phyloP scores from a whole-genome alignment of 257 asterid genomes.

The Nicotiana benthamiana region DNA sequence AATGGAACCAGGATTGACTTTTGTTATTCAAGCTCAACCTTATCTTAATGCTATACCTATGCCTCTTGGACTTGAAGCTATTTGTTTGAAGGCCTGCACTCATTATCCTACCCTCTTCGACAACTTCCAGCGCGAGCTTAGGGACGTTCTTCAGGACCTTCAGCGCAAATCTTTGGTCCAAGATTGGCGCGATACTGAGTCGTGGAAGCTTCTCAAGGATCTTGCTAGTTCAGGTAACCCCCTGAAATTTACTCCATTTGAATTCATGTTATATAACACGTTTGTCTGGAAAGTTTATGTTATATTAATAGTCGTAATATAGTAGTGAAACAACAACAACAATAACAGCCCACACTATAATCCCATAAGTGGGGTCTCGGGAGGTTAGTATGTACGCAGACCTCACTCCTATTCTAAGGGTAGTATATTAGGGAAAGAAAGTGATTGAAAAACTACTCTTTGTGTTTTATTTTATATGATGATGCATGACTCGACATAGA shows the following conservation, averaged over 20 bases:
- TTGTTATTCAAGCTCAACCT: conserved; percentile 91
- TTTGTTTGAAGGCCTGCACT: conserved; percentile 80
- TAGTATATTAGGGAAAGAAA: not conserved
- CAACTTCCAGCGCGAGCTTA: conserved; percentile 91
- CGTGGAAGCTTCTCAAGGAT: conserved; percentile 84
- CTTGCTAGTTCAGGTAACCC: conserved; percentile 70
- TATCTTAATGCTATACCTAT: conserved; percentile 77
- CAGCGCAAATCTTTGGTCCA: conserved; percentile 41
- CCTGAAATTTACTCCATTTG: not conserved
- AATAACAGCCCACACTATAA: too few relatives aligned
- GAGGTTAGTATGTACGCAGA: too few relatives aligned
- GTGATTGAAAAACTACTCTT: not conserved
- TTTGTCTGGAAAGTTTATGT: not conserved
- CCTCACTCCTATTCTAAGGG: too few relatives aligned
- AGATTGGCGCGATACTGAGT: conserved; percentile 75
- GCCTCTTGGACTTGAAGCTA: conserved; percentile 82
- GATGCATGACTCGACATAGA: not conserved
- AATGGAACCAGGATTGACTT: conserved; percentile 80
- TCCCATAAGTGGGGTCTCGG: too few relatives aligned
- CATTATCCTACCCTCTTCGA: conserved; percentile 96
- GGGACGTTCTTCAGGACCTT: conserved; percentile 66
- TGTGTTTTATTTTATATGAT: not conserved
- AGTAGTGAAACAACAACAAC: not conserved
- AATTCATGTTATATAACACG: not conserved
- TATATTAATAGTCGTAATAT: not conserved